phyloP scores from a whole-genome alignment of 768 basidiomycete genomes.

The Wakefieldia striispora region DNA sequence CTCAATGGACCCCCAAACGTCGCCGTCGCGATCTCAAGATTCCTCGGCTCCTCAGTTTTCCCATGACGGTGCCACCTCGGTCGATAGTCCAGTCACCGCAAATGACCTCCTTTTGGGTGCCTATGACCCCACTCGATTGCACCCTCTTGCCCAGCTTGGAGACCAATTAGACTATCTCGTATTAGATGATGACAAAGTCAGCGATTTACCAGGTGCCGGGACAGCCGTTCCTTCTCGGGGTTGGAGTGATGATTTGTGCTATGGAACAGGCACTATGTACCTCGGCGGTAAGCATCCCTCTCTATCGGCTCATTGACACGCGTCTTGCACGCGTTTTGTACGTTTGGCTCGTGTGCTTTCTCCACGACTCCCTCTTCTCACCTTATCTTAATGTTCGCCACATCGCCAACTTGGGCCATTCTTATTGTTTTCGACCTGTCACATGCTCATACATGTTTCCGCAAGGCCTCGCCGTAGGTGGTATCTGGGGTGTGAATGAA shows the following conservation, averaged over 20 bases:
- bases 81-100: constrained; percentile 70
- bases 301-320: constrained; percentile 52
- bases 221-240: constrained; percentile 94
- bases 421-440: constrained; percentile 81
- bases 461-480: constrained; percentile 91
- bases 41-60: constrained; percentile 47
- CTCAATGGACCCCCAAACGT: constrained; percentile 22
- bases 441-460: constrained; percentile 67
- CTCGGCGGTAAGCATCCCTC: constrained; percentile 80
- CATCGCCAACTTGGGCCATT: constrained; percentile 53
- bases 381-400: constrained; percentile 62
- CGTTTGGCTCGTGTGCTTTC: constrained; percentile 49
- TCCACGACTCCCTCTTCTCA: constrained; percentile 50
- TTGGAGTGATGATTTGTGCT: constrained; percentile 99
- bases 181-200: constrained; percentile 96
- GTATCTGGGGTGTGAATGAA: constrained; percentile 94
- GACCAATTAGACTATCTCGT: constrained; percentile 94
- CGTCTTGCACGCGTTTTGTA: constrained; percentile 45
- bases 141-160: constrained; percentile 89
- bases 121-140: constrained; percentile 90
- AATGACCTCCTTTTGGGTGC: constrained; percentile 83
- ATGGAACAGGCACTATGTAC: constrained; percentile 99
- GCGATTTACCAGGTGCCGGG: constrained; percentile 81
- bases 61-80: constrained; percentile 36
- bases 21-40: constrained; percentile 42